These are phyloP conservation scores for Smithsoniella earleae DNA, from an alignment of 163 green algal species.

Conservation along the genomic window DNA sequence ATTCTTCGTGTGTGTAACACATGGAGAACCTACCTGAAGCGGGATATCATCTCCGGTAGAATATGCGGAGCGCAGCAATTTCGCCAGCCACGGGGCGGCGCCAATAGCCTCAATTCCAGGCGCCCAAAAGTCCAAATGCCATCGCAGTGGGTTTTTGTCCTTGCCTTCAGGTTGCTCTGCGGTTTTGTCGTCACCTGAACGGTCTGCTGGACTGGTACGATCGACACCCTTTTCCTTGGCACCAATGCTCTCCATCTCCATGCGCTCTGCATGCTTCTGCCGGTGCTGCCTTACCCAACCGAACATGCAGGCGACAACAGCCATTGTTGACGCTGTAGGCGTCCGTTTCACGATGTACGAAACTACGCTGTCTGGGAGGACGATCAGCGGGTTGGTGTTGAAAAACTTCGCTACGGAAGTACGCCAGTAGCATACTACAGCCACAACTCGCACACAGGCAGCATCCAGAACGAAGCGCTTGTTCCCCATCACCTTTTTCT, in stretches of 20 bases:
- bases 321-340: not conserved
- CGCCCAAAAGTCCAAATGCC: constrained; percentile 8
- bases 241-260: not conserved
- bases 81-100: constrained; percentile 8
- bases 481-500: too few species aligned
- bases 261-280: constrained; percentile 22
- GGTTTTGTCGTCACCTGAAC: too few species aligned
- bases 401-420: not conserved
- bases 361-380: constrained; percentile 11
- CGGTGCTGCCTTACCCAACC: not conserved
- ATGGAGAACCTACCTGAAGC: too few species aligned
- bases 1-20: too few species aligned
- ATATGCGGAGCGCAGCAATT: constrained; percentile 10
- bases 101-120: not conserved
- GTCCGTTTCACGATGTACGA: not conserved
- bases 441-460: not conserved
- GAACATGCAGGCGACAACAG: not conserved
- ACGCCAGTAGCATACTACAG: constrained; percentile 6
- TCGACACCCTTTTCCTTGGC: too few species aligned
- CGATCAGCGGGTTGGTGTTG: not conserved
- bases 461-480: too few species aligned
- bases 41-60: too few species aligned
- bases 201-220: too few species aligned
- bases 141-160: constrained; percentile 1
- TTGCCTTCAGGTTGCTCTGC: too few species aligned